Percentiles rank a stretch among this genome's conserved stretches.
phyloP scores from a whole-genome alignment of 495 filamentous ascomycete genomes.

The Daldinia loculata region DNA sequence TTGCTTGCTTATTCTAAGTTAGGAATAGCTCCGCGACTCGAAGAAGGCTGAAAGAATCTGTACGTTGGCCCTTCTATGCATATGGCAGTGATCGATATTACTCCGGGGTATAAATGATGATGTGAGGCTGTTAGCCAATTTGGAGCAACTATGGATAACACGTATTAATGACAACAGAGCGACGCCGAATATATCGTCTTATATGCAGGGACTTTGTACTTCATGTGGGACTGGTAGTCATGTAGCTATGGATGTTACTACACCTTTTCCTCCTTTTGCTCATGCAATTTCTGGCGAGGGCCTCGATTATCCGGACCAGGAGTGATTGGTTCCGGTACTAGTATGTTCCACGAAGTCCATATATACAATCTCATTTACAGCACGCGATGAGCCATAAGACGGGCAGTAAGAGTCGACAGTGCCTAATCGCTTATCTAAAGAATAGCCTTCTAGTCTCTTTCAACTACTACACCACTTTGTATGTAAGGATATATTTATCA shows the following conservation, averaged over 20 bases:
- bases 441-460: not conserved
- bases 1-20: not conserved
- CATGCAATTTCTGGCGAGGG: not conserved
- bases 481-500: constrained; percentile 21
- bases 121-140: constrained; percentile 3
- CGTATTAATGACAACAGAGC: not conserved
- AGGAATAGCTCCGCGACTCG: not conserved
- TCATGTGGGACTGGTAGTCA: not conserved
- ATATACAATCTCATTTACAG: constrained; percentile 5
- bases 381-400: not conserved
- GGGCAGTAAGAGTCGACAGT: not conserved
- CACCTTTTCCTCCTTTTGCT: not conserved
- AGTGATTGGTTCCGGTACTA: constrained; percentile 1
- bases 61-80: not conserved
- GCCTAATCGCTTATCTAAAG: constrained; percentile 11
- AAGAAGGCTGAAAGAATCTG: not conserved
- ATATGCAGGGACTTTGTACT: constrained; percentile 1
- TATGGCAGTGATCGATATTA: not conserved
- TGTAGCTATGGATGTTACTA: not conserved
- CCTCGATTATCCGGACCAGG: constrained; percentile 1
- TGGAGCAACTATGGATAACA: not conserved
- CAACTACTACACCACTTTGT: not conserved
- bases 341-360: not conserved
- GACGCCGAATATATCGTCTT: constrained; percentile 4
- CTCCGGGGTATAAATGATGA: not conserved